Conservation (phyloP, 495 filamentous ascomycete species). For the Amphirosellinia nigrospora region DNA sequence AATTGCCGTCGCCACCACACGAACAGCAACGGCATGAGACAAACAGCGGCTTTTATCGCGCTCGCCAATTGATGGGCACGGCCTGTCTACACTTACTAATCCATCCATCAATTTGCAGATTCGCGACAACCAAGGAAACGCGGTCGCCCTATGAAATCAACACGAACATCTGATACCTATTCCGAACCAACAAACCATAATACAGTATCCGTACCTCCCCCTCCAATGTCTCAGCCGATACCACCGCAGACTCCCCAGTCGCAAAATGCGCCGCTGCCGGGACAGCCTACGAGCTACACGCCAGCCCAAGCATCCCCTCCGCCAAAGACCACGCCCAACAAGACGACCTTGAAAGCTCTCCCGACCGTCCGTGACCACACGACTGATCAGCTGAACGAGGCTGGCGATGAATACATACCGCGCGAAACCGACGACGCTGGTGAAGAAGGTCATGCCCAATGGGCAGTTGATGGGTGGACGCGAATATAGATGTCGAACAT, state of each 20-base stretch:
- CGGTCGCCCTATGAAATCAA: constrained; percentile 79
- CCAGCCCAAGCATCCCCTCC: constrained; percentile 78
- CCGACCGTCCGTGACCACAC: constrained; percentile 97
- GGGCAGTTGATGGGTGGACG: constrained; percentile 82
- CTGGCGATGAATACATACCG: constrained; percentile 95
- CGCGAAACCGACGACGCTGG: constrained; percentile 92
- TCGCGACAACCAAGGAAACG: constrained; percentile 78
- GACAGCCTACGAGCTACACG: constrained; percentile 59
- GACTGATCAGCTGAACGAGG: constrained; percentile 89
- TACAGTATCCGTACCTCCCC: constrained; percentile 54
- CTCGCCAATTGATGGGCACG: neutral
- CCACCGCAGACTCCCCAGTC: constrained; percentile 80
- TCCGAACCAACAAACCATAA: constrained; percentile 53
- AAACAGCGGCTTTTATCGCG: neutral
- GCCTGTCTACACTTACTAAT: constrained; percentile 44
- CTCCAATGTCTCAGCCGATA: constrained; percentile 51
- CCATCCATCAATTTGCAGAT: constrained; percentile 44
- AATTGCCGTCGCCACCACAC: neutral
- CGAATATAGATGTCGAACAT: constrained; percentile 92
- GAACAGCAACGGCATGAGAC: neutral
- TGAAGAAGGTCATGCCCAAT: constrained; percentile 82
- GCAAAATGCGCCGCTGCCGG: constrained; percentile 69
- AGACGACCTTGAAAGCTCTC: constrained; percentile 89
- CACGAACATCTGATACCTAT: constrained; percentile 52
- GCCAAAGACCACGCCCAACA: constrained; percentile 88